Evolutionary conservation across 257 asterid genomes (phyloP), one percentile per base, ranked within the genome.

Genomic region (Penstemon davidsonii): DNA sequence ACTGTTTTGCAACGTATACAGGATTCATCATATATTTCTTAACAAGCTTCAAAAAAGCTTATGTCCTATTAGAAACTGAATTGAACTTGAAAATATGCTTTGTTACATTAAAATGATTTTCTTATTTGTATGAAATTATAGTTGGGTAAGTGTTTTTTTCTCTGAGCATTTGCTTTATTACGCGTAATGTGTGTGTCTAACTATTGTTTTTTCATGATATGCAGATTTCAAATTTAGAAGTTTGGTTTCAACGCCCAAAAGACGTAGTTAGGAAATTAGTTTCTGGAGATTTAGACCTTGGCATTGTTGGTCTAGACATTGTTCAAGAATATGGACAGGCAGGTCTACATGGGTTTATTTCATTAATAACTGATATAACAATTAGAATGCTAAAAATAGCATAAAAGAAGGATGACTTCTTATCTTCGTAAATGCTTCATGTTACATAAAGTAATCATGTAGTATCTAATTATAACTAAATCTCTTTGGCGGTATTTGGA

Each of bases 211-310:
- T 62, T 54, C 45, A 3, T 58, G 50, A 62, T 75, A n/a, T 70
- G 58, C 96, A 94, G 99, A 79, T 94, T 68, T 66, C 93, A 38
- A 84, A 88, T 75, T 69, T 94, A 75, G 97, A 94, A 80, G 97
- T 94, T 55, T 94, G 99, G 99, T 88, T 83, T 86, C 99, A 94
- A 79, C 95, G 99, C 79, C 99, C 97, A 55, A 94, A 94, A 80
- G 99, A 94, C 57, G 81, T 94, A 3, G 97, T 94, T 69, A 82
- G 99, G 77, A 94, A 91, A 74, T 79, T 94, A 82, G 84, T 83
- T 13, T 86, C 97, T 9, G 99, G 99, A 82, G 97, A 94, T 84
- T 72, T 94, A 69, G 99, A 94, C 83, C 96, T 94, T 73, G 99
- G 99, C 68, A 87, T 94, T 71, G 99, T 94, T 75, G 99, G 99